Conservation (phyloP, 1,284 basidiomycete species). For the Ceratorhiza oryzae-sativae region DNA sequence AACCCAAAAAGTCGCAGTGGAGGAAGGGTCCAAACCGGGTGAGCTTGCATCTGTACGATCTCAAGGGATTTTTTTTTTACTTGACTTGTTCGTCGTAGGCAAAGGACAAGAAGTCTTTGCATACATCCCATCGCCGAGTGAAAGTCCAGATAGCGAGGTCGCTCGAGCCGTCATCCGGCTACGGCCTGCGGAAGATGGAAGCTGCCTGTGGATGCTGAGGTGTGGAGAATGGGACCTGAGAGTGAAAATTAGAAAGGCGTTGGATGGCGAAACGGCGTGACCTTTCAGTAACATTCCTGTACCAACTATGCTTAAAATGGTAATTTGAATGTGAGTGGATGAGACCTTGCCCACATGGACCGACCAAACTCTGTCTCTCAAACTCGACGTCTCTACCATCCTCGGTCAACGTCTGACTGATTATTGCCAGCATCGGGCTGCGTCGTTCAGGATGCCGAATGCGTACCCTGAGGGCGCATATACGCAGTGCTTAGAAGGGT, state of each 20-base stretch:
- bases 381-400: not conserved
- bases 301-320: too few relatives aligned
- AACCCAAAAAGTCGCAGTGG: constrained; percentile 19
- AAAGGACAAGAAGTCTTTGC: constrained; percentile 38
- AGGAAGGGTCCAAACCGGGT: constrained; percentile 4
- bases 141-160: constrained; percentile 43
- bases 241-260: constrained; percentile 53
- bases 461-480: not conserved
- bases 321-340: too few relatives aligned
- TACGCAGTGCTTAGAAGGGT: too few relatives aligned
- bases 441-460: not conserved
- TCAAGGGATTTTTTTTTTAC: constrained; percentile 50
- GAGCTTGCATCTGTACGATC: constrained; percentile 69
- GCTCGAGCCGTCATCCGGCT: constrained; percentile 60
- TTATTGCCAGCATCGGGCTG: not conserved
- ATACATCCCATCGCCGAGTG: constrained; percentile 21
- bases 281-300: too few relatives aligned
- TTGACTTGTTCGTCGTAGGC: constrained; percentile 33
- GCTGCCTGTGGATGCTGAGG: constrained; percentile 74
- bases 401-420: not conserved
- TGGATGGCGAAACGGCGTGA: constrained; percentile 49
- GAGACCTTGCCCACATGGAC: too few relatives aligned
- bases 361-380: not conserved
- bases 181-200: constrained; percentile 68
- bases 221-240: constrained; percentile 57